Percentiles rank a stretch among this genome's conserved stretches.
These are phyloP conservation scores for sunflower (Helianthus annuus) DNA, from an alignment of 129 eudicot genomes.

Conservation along the genomic window DNA sequence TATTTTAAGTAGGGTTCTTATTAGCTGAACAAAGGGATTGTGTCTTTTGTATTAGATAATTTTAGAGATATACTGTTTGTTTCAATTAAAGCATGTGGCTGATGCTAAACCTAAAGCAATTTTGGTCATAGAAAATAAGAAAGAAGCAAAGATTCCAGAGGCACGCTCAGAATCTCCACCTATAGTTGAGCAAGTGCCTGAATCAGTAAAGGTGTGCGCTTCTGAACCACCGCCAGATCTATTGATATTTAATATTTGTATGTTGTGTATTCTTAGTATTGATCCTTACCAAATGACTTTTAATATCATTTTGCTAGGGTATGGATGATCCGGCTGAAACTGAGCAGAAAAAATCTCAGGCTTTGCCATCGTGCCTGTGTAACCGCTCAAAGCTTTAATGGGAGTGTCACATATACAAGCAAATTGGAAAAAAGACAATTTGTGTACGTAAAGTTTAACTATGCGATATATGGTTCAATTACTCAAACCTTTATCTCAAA, in stretches of 20 bases:
- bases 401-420: too few relatives aligned
- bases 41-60: too few relatives aligned
- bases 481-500: too few relatives aligned
- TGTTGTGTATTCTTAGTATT: too few relatives aligned
- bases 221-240: constrained; percentile 73
- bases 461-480: too few relatives aligned
- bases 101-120: constrained; percentile 36
- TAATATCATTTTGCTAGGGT: constrained; percentile 44
- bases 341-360: constrained; percentile 84
- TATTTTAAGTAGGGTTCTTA: too few relatives aligned
- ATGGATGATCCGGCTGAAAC: constrained; percentile 68
- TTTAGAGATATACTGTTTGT: too few relatives aligned
- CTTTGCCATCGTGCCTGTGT: constrained; percentile 80
- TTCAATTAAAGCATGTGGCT: constrained; percentile 29
- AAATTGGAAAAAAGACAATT: too few relatives aligned
- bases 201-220: constrained; percentile 60
- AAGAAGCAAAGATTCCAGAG: constrained; percentile 38
- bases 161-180: constrained; percentile 40
- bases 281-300: too few relatives aligned
- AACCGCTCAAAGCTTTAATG: too few relatives aligned
- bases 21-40: too few relatives aligned
- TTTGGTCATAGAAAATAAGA: constrained; percentile 32
- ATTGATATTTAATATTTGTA: constrained; percentile 69
- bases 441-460: too few relatives aligned
- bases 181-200: constrained; percentile 51